Percentiles rank a stretch among this genome's conserved stretches.
Evolutionary conservation across 768 basidiomycete species (phyloP).

Genomic region (Pluteus cervinus): DNA sequence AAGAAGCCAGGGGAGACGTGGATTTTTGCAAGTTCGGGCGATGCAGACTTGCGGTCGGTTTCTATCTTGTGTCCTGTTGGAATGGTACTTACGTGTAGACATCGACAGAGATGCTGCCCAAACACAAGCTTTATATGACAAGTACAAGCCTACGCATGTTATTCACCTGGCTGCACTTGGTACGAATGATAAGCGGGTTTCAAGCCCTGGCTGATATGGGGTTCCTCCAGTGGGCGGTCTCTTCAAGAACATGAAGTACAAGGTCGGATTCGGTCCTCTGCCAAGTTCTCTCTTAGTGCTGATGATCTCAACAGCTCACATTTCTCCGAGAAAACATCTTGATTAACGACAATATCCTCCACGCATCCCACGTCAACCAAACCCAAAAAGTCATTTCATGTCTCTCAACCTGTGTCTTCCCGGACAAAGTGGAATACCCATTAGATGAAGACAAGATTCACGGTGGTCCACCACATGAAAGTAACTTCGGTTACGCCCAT

Average conservation of each 20-base stretch:
- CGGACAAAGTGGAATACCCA: constrained; percentile 91
- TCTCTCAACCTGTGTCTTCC: constrained; percentile 96
- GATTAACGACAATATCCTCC: constrained; percentile 93
- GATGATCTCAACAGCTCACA: constrained; percentile 47
- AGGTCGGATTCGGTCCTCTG: constrained; percentile 37
- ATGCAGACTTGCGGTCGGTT: constrained; percentile 76
- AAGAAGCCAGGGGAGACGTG: constrained; percentile 73
- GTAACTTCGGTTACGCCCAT: constrained; percentile 96
- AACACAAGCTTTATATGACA: constrained; percentile 73
- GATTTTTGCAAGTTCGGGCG: constrained; percentile 76
- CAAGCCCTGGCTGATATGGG: constrained; percentile 6
- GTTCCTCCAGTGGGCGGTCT: constrained; percentile 73
- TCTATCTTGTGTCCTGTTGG: constrained; percentile 4
- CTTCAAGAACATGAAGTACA: constrained; percentile 94
- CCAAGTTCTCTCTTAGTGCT: background rate
- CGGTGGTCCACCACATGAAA: constrained; percentile 84
- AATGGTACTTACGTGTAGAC: background rate
- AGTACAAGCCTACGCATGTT: constrained; percentile 92
- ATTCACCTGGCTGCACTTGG: constrained; percentile 94
- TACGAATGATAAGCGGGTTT: too few species aligned
- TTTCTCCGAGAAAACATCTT: constrained; percentile 93
- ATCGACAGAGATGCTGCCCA: constrained; percentile 56
- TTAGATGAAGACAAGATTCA: constrained; percentile 93
- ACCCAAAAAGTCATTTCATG: constrained; percentile 86
- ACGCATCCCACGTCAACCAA: constrained; percentile 60